A percentile compares a stretch with the other conserved stretches of the same genome.
These are phyloP conservation scores for Willaertia magna DNA, from an alignment of 208 protist genomes.

Conservation along the genomic window DNA sequence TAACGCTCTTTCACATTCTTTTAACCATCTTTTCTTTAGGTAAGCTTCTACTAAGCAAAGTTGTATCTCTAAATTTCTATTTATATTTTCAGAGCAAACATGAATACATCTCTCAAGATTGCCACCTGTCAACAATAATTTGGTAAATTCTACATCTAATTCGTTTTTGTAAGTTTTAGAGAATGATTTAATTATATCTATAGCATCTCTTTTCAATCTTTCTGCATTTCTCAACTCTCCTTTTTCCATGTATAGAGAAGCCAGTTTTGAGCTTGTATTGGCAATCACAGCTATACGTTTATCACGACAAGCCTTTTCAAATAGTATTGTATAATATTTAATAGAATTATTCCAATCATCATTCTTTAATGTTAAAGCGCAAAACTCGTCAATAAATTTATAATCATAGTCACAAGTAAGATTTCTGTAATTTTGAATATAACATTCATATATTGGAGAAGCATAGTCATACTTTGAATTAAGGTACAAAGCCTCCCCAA, in stretches of 20 bases:
- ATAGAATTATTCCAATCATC: neutral
- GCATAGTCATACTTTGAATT: neutral
- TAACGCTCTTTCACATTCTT: neutral
- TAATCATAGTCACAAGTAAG: neutral
- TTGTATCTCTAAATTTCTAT: neutral
- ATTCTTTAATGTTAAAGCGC: neutral
- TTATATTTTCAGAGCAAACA: neutral
- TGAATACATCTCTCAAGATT: neutral
- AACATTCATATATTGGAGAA: neutral
- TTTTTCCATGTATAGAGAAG: neutral
- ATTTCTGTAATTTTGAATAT: neutral
- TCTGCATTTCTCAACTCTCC: conserved; percentile 9
- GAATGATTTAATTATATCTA: neutral
- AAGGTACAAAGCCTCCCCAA: neutral
- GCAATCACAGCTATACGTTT: neutral
- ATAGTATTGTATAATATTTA: neutral
- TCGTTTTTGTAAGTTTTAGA: neutral
- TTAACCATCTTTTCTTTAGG: neutral
- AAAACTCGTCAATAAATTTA: neutral
- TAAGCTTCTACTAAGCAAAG: neutral
- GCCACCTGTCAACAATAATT: neutral
- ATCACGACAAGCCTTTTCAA: neutral
- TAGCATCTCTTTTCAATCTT: neutral
- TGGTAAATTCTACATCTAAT: neutral
- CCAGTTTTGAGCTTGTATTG: neutral